Conservation (phyloP, 1,284 basidiomycete genomes). For the Cryptococcus maquisensis region DNA sequence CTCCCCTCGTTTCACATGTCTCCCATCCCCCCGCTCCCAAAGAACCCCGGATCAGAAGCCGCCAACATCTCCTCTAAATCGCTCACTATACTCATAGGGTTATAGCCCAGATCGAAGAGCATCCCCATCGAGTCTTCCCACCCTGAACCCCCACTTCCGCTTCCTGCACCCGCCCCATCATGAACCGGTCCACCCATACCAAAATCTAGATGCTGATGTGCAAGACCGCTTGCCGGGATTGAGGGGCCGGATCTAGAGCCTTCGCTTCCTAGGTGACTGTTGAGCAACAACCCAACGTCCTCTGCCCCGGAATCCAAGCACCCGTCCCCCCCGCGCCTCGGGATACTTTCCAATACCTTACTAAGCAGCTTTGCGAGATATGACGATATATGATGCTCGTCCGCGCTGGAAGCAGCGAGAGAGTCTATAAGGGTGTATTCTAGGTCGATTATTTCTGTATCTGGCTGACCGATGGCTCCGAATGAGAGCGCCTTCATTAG, state of each 20-base stretch:
- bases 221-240: not conserved
- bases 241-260: not conserved
- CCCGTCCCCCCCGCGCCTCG: not conserved
- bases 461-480: conserved; percentile 10
- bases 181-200: not conserved
- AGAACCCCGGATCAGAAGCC: not conserved
- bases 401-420: conserved; percentile 1
- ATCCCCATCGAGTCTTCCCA: not conserved
- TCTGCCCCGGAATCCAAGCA: not conserved
- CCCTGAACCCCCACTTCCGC: not conserved
- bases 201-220: not conserved
- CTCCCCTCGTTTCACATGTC: too few species aligned
- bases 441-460: conserved; percentile 10
- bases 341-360: not conserved
- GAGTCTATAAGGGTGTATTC: conserved; percentile 11
- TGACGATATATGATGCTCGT: conserved; percentile 8
- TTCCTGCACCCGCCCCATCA: not conserved
- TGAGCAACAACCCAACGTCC: too few species aligned
- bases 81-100: conserved; percentile 8
- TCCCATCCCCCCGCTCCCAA: too few species aligned
- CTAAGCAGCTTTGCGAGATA: conserved; percentile 7
- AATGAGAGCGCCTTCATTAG: conserved; percentile 14
- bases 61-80: conserved; percentile 15
- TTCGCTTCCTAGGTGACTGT: too few species aligned
- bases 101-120: conserved; percentile 8